A percentile compares a stretch with the other conserved stretches of the same genome.
Conservation (phyloP, 306 rosid species). For the Fragaria ananassa region DNA sequence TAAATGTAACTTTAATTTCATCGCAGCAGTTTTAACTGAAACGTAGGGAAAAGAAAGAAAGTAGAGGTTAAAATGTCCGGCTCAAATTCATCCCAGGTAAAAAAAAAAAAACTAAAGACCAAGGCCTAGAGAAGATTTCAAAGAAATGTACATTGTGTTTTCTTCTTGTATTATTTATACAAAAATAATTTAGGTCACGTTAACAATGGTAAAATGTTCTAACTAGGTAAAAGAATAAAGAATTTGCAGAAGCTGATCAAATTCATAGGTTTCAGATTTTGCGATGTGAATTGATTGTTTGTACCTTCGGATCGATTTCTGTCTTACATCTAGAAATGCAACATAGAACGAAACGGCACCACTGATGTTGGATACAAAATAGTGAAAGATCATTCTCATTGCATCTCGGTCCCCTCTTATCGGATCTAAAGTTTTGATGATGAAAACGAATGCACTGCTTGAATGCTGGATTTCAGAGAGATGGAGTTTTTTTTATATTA, state of each 20-base stretch:
- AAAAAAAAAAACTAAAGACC: no score
- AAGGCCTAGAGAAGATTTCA: no score
- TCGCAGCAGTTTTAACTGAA: neutral
- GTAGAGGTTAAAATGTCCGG: no score
- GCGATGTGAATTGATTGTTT: neutral
- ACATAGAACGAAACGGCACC: neutral
- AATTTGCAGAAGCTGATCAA: neutral
- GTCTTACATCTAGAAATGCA: neutral
- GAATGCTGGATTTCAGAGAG: neutral
- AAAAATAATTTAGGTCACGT: no score
- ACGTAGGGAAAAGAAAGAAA: neutral
- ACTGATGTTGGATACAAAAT: neutral
- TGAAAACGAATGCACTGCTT: neutral
- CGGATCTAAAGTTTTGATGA: neutral
- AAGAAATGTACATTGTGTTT: neutral
- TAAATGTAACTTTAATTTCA: neutral
- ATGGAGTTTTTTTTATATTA: neutral
- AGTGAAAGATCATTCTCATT: neutral
- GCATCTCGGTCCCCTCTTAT: constrained; percentile 1
- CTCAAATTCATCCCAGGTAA: no score
- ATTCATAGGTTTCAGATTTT: neutral
- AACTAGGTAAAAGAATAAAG: neutral
- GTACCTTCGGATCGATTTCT: neutral
- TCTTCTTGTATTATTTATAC: neutral
- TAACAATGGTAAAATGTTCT: neutral